phyloP scores from a whole-genome alignment of 2,329 filamentous ascomycete genomes.

The Fonsecaea pugnacius region DNA sequence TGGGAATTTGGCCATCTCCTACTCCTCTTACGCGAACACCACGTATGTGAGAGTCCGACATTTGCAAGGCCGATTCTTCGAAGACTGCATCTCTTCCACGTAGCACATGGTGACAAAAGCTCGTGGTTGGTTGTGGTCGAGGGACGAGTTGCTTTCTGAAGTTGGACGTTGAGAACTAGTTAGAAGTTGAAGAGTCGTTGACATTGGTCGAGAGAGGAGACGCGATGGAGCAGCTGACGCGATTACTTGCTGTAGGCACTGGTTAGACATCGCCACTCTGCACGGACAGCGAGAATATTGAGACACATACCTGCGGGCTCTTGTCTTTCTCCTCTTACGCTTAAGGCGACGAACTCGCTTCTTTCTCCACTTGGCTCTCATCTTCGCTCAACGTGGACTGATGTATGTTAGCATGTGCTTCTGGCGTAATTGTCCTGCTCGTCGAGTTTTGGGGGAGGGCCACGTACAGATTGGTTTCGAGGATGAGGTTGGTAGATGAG shows the following conservation, averaged over 20 bases:
- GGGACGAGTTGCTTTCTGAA: constrained; percentile 22
- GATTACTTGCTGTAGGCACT: constrained; percentile 66
- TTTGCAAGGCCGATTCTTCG: constrained; percentile 36
- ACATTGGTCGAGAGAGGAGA: constrained; percentile 43
- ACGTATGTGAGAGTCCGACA: constrained; percentile 14
- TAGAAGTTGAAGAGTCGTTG: constrained; percentile 33
- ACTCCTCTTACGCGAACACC: constrained; percentile 36
- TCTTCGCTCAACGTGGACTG: constrained; percentile 42
- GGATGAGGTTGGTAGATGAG: constrained; percentile 33
- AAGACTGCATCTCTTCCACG: constrained; percentile 19
- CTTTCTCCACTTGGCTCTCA: constrained; percentile 99
- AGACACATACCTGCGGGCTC: constrained; percentile 88
- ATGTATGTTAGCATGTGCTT: constrained; percentile 18
- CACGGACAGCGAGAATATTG: neutral
- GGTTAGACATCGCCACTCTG: constrained; percentile 42
- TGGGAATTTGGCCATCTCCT: constrained; percentile 33
- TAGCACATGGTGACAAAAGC: constrained; percentile 26
- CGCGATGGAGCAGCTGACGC: constrained; percentile 62
- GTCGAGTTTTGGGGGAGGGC: neutral
- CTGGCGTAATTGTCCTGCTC: neutral
- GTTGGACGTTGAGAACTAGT: constrained; percentile 23
- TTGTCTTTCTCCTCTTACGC: constrained; percentile 99
- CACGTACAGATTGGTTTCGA: constrained; percentile 29
- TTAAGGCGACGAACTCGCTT: constrained; percentile 99
- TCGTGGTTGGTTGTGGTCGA: constrained; percentile 24